Base-by-base conservation (phyloP, 140 eudicot genomes). In the Anethum foeniculum region DNA sequence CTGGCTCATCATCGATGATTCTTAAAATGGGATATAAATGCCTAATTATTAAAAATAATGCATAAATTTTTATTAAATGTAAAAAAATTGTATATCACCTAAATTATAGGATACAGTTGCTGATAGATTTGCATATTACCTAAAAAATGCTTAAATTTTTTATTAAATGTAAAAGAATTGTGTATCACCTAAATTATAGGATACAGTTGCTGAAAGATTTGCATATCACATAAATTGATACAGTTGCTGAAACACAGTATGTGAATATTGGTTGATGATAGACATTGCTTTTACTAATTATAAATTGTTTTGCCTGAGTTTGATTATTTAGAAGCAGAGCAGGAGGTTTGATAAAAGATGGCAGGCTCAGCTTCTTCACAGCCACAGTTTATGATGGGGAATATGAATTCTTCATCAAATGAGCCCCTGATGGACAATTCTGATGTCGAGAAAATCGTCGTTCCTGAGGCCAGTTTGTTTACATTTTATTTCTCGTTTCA, bases 381-480 rank as follows among this genome's bases (percentile, higher is more conserved):
- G 56, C 80, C 92, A 46, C 97, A 92, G 87, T 93, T 93, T 85
- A 93, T 91, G 89, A 62, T 49, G 39, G 86, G 67, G 2, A 78
- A 76, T 56, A 72, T 82, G 78, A 84, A 34, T 51, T 83, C 43
- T 34, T 83, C 32, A 34, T 67, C 92, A 21, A 85, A 86, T 78
- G 88, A 88, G 62, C 90, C 92, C 58, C 85, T 90, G n/a, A 90
- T 88, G 49, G 93, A 95, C 41, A 41, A 81, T 83, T 67, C 87
- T 81, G 97, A 88, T 56, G 60, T 78, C 76, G 81, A 91, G 77
- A 97, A 92, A 86, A 95, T 95, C 88, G 88, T 93, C 77, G 97
- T 95, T 28, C 90, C 97, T 78, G 97, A 94, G 82, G 98, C 88
- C 56, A 85, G 90, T 75, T 62, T 62, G 6, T 62, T 25, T 25